Evolutionary conservation across 2,329 filamentous ascomycete species (phyloP), one percentile per base, ranked within the genome.

Genomic region (Orbilia blumenaviensis): DNA sequence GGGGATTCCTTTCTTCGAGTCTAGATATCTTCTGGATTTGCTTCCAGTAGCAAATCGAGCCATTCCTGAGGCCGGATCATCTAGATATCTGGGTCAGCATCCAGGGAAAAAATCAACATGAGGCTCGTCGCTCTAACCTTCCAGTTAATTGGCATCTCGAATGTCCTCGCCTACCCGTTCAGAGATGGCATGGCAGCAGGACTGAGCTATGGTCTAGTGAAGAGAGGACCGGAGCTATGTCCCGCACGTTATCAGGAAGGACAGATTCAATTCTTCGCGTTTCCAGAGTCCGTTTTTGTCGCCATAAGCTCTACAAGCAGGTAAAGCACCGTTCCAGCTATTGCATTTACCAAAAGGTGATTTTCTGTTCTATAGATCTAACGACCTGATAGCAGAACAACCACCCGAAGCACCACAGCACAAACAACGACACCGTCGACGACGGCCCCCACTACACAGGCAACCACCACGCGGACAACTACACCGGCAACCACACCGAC

Each of bases 181-280:
- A 18, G 27, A 38, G 21, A 9, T 3, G 16, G 12, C 10, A 3
- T 27, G 8, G 12, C 10, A 32, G 29, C 48, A 0, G 25, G 42
- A 52, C 36, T 41, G 18, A 14, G 27, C 4, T 61, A 52, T 25
- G 38, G 27, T 21, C 25, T 71, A 10, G 23, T 71, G 25, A 71
- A 64, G 48, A 46, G 66, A 56, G 66, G 66, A 21, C 58, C 41
- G 14, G 66, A 71, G 27, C 58, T 71, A 21, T 71, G 66, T 38
- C 66, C 66, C 3, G 58, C 46, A 32, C 58, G 63, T 7, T 71
- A 71, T 54, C 66, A 44, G 1, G 29, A 71, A n/a, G 66, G 66
- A 5, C 66, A 36, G 3, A 46, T 71, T 18, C 66, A 58, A 5
- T 71, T 63, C 36, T 71, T 71, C 21, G 58, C 36, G 12, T 71